These are phyloP conservation scores for Lachancea lanzarotensis DNA, from an alignment of 805 yeast species.

Conservation along the genomic window DNA sequence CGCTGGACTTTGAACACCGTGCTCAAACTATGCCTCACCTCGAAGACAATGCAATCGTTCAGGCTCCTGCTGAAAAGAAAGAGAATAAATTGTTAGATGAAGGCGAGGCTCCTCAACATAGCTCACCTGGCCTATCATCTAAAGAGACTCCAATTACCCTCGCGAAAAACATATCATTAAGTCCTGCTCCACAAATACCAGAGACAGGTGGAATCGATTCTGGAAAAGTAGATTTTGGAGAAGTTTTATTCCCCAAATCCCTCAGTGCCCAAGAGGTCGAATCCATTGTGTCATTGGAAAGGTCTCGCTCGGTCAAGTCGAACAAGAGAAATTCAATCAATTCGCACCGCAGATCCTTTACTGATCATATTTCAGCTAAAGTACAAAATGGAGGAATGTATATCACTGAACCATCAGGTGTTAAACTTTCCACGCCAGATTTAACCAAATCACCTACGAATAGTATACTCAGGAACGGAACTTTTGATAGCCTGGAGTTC, in stretches of 20 bases:
- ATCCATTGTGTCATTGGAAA: conserved; percentile 64
- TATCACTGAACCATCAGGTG: conserved; percentile 33
- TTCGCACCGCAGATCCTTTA: conserved; percentile 27
- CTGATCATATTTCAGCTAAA: conserved; percentile 33
- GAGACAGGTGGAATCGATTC: neutral
- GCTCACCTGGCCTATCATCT: neutral
- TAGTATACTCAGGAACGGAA: conserved; percentile 33
- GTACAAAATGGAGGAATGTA: conserved; percentile 45
- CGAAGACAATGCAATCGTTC: conserved; percentile 2
- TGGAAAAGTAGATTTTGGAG: conserved; percentile 38
- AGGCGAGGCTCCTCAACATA: neutral
- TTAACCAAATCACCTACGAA: conserved; percentile 33
- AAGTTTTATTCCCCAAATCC: conserved; percentile 65
- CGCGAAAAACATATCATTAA: neutral
- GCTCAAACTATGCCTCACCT: neutral
- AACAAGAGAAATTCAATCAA: conserved; percentile 27
- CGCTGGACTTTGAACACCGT: conserved; percentile 19
- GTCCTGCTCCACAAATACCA: neutral
- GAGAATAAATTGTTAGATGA: neutral
- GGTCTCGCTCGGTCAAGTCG: conserved; percentile 57
- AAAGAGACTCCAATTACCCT: neutral
- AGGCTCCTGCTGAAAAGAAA: neutral
- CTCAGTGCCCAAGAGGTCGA: conserved; percentile 63
- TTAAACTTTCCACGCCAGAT: conserved; percentile 32
- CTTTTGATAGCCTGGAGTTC: conserved; percentile 27